These are phyloP conservation scores for Petunia secreta DNA, from an alignment of 257 asterid species.

Conservation along the genomic window DNA sequence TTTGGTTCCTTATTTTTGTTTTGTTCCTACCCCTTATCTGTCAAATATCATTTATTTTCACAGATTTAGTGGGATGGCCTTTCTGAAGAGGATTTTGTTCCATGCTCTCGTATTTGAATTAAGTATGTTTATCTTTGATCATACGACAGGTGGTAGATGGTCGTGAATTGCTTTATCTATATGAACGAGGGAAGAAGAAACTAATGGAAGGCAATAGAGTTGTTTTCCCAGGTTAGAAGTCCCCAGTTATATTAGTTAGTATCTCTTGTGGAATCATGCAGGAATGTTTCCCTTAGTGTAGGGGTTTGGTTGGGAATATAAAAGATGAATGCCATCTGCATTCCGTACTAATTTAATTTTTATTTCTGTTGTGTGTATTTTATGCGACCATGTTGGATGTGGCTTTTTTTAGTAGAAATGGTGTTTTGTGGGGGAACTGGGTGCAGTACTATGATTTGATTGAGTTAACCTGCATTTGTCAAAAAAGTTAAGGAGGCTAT, in stretches of 20 bases:
- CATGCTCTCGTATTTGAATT: not conserved
- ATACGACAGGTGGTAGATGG: slow-evolving; percentile 59
- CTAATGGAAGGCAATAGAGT: slow-evolving; percentile 79
- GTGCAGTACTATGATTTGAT: not conserved
- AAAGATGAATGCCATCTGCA: not conserved
- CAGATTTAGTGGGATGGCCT: not conserved
- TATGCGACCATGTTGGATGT: not conserved
- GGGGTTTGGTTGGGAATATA: not conserved
- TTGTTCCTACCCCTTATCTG: not conserved
- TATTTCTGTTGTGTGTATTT: not conserved
- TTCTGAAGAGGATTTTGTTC: slow-evolving; percentile 1
- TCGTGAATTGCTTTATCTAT: slow-evolving; percentile 69
- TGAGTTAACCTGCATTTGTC: not conserved
- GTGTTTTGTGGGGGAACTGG: not conserved
- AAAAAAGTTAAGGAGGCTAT: not conserved
- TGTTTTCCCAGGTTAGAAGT: slow-evolving; percentile 76
- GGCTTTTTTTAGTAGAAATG: not conserved
- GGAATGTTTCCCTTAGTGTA: not conserved
- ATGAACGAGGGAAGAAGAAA: slow-evolving; percentile 87
- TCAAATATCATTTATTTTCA: slow-evolving; percentile 7
- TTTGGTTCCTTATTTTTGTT: slow-evolving; percentile 17
- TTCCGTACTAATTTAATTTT: not conserved
- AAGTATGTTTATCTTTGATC: slow-evolving; percentile 18
- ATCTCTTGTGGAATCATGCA: not conserved
- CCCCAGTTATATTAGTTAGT: not conserved